A percentile compares a stretch with the other conserved stretches of the same genome.
phyloP scores from a whole-genome alignment of 371 early-diverging fungal genomes.

The Chytridiales sp. region DNA sequence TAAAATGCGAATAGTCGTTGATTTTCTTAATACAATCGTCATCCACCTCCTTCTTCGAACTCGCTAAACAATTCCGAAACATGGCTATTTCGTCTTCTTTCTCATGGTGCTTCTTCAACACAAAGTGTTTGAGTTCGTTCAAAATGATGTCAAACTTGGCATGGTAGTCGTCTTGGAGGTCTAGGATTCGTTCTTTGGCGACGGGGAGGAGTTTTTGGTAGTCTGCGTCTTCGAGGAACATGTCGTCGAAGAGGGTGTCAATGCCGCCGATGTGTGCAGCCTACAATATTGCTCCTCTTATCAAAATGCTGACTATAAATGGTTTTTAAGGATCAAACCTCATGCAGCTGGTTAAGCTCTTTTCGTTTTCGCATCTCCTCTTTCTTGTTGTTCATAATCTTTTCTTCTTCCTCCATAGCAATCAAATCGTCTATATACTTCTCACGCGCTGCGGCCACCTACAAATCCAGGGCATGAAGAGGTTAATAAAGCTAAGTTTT shows the following conservation, averaged over 20 bases:
- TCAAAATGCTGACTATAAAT: background rate
- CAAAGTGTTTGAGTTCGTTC: conserved; percentile 47
- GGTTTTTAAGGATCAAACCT: conserved; percentile 22
- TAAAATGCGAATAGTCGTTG: conserved; percentile 40
- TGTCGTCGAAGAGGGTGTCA: conserved; percentile 46
- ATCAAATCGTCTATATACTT: conserved; percentile 56
- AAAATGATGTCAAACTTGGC: conserved; percentile 51
- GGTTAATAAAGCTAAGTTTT: too few species aligned
- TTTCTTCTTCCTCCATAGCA: conserved; percentile 57
- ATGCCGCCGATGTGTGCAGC: conserved; percentile 49
- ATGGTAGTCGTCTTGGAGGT: conserved; percentile 39
- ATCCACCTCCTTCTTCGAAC: conserved; percentile 40
- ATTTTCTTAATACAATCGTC: conserved; percentile 34
- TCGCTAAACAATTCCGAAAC: conserved; percentile 32
- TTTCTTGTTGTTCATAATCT: conserved; percentile 34
- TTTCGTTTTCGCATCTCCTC: conserved; percentile 29
- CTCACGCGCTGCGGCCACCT: conserved; percentile 49
- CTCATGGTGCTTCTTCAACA: conserved; percentile 41
- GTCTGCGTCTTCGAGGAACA: conserved; percentile 51
- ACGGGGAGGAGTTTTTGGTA: conserved; percentile 42
- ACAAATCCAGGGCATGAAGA: too few species aligned
- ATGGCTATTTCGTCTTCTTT: conserved; percentile 38
- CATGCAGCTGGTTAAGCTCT: conserved; percentile 38
- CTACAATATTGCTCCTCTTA: conserved; percentile 14
- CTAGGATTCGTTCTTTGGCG: conserved; percentile 33